Conservation (phyloP, 2,329 filamentous ascomycete species). For the Cercospora berteroae region DNA sequence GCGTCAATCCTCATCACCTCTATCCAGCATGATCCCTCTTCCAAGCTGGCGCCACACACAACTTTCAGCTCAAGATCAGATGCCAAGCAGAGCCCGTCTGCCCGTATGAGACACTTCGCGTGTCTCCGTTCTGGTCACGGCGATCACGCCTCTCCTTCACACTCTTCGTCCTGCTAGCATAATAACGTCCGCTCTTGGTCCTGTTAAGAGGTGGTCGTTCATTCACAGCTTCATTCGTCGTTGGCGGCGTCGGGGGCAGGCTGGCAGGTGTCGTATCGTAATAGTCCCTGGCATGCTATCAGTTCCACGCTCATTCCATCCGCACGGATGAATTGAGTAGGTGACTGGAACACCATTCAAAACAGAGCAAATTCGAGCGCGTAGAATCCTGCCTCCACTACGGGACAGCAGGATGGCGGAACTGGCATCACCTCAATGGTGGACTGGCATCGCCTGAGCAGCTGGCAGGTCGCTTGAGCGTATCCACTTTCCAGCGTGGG, state of each 20-base stretch:
- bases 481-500: conserved; percentile 8
- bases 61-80: conserved; percentile 8
- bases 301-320: conserved; percentile 4
- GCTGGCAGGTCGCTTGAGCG: not conserved
- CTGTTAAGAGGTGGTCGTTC: conserved; percentile 2
- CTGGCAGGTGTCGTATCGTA: not conserved
- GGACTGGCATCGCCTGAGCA: conserved; percentile 16
- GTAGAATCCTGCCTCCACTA: conserved; percentile 7
- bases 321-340: not conserved
- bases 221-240: not conserved
- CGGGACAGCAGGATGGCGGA: conserved; percentile 10
- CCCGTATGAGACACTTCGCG: conserved; percentile 8
- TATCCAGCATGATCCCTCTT: conserved; percentile 6
- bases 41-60: not conserved
- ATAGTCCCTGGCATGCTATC: not conserved
- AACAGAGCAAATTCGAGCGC: conserved; percentile 1
- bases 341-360: conserved; percentile 10
- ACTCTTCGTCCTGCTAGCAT: conserved; percentile 9
- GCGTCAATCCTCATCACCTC: not conserved
- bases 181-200: conserved; percentile 14
- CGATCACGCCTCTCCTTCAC: conserved; percentile 10
- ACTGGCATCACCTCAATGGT: conserved; percentile 17
- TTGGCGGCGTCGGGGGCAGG: not conserved
- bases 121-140: conserved; percentile 1
- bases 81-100: conserved; percentile 11